Percentiles rank a stretch among this genome's conserved stretches.
These are phyloP conservation scores for Cordyceps cicadae DNA, from an alignment of 2,329 filamentous ascomycete species.

Conservation along the genomic window DNA sequence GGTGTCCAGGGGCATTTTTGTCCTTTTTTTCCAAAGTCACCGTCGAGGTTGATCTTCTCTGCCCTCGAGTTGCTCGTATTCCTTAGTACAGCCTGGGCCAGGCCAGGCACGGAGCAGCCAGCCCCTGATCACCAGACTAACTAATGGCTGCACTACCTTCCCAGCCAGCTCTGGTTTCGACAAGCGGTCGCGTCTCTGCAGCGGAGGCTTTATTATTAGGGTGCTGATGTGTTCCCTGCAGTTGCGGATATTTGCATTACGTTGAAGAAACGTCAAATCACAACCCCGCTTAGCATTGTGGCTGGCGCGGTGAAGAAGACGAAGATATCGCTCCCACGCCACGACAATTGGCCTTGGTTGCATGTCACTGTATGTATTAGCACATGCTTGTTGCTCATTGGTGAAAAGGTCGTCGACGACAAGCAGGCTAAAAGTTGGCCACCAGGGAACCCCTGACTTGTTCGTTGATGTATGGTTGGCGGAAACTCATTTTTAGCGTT, in stretches of 20 bases:
- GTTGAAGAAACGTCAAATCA: background rate
- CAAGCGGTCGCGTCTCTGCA: background rate
- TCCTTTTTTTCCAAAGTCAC: background rate
- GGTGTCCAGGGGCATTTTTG: background rate
- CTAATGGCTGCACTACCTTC: background rate
- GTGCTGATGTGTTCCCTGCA: background rate
- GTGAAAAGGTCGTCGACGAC: too few species aligned
- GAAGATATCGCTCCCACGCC: background rate
- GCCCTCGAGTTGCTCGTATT: background rate
- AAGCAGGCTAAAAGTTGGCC: background rate
- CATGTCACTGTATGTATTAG: too few species aligned
- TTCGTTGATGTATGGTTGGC: background rate
- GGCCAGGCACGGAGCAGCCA: background rate
- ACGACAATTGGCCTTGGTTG: background rate
- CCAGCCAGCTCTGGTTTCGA: background rate
- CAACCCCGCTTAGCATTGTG: background rate
- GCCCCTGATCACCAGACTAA: background rate
- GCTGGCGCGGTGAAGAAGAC: background rate
- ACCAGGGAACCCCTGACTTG: background rate
- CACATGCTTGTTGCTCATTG: too few species aligned
- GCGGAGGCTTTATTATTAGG: background rate
- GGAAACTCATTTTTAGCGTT: background rate
- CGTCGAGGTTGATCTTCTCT: background rate
- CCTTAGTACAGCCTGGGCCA: background rate
- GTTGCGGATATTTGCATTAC: background rate